Base-by-base conservation (phyloP, 116 monocot species). In the Zostera marina region DNA sequence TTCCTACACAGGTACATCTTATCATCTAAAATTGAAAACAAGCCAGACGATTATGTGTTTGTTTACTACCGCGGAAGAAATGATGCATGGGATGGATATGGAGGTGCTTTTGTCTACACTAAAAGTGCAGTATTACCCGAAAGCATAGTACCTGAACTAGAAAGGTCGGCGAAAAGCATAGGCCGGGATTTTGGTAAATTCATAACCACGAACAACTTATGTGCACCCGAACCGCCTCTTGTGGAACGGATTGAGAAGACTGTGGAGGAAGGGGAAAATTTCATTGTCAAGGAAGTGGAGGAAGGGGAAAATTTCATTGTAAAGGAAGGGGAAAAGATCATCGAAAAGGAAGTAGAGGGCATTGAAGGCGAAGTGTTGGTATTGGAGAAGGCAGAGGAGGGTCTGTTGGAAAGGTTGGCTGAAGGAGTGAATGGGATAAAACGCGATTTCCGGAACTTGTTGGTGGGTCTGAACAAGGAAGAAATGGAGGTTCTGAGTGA, bases 81-180 rank as follows among this genome's bases (percentile, higher is more conserved):
- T 72, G 92, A 92, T 61, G 92, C 92, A 57, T 92, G 92, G 92
- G 87, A 92, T 69, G 92, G 92, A 16, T 87, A 92, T 40, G 92
- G 92, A 58, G 92, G 92, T 4, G 76, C 92, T 41, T 83, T 92
- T 9, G 66, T 92, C 3, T 92, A 92, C 64, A 92, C 92, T 2
- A 80, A 79, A 70, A 81, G 76, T 44, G 58, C 78, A 51, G 66
- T 70, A 11, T 54, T 92, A 22, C 92, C 92, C 3, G 72, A 73
- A 26, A 66, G 65, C 58, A 87, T 92, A 63, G 65, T 87, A 17
- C 92, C 84, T n/a, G 81, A 92, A 61, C 78, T 92, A 59, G 77
- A 81, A 52, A 78, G 64, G 7, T 87, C 92, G 15, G 81, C 83
- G 23, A 78, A 70, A 41, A 81, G 62, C 38, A 54, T 92, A 0